A percentile compares a stretch with the other conserved stretches of the same genome.
phyloP scores from a whole-genome alignment of 1,139 yeast species.

The Blastobotrys elegans region DNA sequence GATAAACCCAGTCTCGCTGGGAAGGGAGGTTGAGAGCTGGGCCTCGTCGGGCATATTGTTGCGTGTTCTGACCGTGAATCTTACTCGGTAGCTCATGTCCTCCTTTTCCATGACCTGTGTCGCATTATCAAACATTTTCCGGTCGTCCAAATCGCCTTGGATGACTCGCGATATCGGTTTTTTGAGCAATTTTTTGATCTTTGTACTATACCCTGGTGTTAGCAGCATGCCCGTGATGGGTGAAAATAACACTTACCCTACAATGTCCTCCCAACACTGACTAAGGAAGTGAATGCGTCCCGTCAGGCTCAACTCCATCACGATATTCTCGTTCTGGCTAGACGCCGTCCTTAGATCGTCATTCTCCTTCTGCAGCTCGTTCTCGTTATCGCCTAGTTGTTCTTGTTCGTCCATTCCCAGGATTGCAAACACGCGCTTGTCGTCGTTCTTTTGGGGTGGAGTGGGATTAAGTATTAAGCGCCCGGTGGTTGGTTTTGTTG shows the following conservation, averaged over 20 bases:
- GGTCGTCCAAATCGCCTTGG: constrained; percentile 63
- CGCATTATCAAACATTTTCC: constrained; percentile 64
- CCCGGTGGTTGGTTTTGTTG: no score
- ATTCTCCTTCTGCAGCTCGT: constrained; percentile 19
- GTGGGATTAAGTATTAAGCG: no score
- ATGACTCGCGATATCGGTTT: constrained; percentile 62
- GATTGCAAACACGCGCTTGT: no score
- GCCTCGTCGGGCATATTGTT: not conserved
- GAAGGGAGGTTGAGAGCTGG: constrained; percentile 8
- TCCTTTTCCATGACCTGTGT: constrained; percentile 65
- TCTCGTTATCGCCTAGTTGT: no score
- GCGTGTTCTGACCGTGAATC: constrained; percentile 47
- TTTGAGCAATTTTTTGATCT: constrained; percentile 48
- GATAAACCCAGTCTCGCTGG: constrained; percentile 1
- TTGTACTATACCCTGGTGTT: constrained; percentile 44
- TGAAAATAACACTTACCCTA: constrained; percentile 32
- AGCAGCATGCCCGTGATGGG: not conserved
- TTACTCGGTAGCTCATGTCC: constrained; percentile 71
- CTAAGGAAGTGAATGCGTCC: constrained; percentile 74
- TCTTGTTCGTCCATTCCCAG: no score
- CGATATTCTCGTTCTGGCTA: constrained; percentile 69
- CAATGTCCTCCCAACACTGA: constrained; percentile 69
- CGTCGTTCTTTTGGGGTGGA: no score
- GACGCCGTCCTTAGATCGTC: constrained; percentile 45
- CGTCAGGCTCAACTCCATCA: constrained; percentile 76